Base-by-base conservation (phyloP, 73 alveolate genomes). In the Tetrahymena borealis region DNA sequence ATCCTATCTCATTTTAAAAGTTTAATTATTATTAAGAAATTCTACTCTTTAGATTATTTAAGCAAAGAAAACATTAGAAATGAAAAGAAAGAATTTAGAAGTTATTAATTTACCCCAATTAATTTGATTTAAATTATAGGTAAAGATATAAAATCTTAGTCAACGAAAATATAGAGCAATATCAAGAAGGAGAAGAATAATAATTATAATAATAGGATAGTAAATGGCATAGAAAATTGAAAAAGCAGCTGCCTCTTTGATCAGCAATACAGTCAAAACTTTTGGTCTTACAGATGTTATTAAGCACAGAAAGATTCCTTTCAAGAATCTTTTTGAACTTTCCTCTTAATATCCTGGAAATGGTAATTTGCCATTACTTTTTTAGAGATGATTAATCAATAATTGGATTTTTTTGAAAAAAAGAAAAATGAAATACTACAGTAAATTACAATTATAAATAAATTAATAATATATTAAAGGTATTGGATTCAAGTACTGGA, bases 401-500 rank as follows among this genome's bases (percentile, higher is more conserved):
- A 60, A 60, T 15, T 20, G 31, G 31, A 60, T 60, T 18, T 0
- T 2, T 60, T 60, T 60, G 9, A 24, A n/a, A 60, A n/a, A 7
- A 60, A 60, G 11, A 15, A 40, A 4, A 32, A 60, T 60, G n/a
- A 0, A 20, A 60, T 41, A 41, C 28, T 2, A 60, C n/a, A 60
- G 38, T 20, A n/a, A 60, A n/a, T 60, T 0, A 1, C 28, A 15
- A 8, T 24, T 60, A 12, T 60, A n/a, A 60, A 20, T 1, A 4
- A 20, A 60, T 60, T 60, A 15, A 24, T 60, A 79, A 93, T 18
- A n/a, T n/a, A n/a, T n/a, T n/a, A 38, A 39, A 60, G 95, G 95
- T 79, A 60, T 93, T 38, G 95, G 95, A n/a, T 93, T 93, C 36
- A 93, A 93, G 33, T 43, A 79, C 20, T 93, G 95, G 95, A 93